These are phyloP conservation scores for Arabidopsis suecica DNA, from an alignment of 345 rosid species.

Conservation along the genomic window DNA sequence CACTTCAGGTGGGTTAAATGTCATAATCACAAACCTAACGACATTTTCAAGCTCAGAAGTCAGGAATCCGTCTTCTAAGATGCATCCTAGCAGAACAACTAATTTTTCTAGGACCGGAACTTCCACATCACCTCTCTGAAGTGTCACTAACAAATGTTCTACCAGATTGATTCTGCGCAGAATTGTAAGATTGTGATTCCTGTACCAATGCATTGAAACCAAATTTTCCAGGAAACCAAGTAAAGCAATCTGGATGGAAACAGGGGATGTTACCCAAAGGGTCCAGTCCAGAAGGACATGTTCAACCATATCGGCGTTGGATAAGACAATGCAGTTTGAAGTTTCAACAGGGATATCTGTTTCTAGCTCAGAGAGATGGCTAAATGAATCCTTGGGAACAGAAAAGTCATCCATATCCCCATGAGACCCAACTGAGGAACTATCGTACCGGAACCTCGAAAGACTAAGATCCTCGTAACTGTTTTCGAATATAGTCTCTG, in stretches of 20 bases:
- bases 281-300: constrained; percentile 99
- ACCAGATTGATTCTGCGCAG: constrained; percentile 95
- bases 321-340: constrained; percentile 95
- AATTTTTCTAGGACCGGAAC: constrained; percentile 95
- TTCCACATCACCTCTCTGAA: constrained; percentile 99
- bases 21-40: constrained; percentile 94
- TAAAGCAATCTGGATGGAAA: constrained; percentile 91
- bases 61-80: constrained; percentile 97
- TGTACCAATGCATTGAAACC: constrained; percentile 99
- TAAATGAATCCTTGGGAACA: constrained; percentile 80
- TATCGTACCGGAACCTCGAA: constrained; percentile 80
- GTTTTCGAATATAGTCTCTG: constrained; percentile 62
- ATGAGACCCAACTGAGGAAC: constrained; percentile 90
- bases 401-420: constrained; percentile 97
- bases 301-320: constrained; percentile 98
- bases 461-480: constrained; percentile 82
- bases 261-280: constrained; percentile 91
- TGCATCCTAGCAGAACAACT: constrained; percentile 96
- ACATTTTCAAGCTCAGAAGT: constrained; percentile 96
- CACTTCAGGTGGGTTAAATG: constrained; percentile 95
- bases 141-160: constrained; percentile 91
- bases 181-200: constrained; percentile 96
- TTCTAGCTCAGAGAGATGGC: constrained; percentile 96
- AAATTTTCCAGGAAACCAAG: constrained; percentile 96
- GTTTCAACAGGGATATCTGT: constrained; percentile 82